phyloP scores from a whole-genome alignment of 2,329 filamentous ascomycete genomes.

The Graphilbum ipis-grandicollis region DNA sequence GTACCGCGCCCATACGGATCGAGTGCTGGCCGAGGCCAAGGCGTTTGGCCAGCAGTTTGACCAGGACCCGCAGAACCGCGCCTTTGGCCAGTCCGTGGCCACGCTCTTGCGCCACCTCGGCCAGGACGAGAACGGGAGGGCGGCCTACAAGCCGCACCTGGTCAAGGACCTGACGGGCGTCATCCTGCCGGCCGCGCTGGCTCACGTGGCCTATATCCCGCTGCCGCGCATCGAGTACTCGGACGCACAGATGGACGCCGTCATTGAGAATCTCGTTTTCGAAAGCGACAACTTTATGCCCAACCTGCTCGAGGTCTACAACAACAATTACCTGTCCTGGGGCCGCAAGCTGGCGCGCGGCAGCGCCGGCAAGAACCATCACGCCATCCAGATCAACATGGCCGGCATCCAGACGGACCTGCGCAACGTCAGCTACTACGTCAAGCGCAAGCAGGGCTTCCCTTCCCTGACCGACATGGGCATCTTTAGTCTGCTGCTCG shows the following conservation, averaged over 20 bases:
- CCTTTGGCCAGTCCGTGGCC: conserved; percentile 57
- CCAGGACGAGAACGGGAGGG: conserved; percentile 67
- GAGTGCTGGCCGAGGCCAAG: conserved; percentile 75
- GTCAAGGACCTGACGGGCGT: conserved; percentile 77
- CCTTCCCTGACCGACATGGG: conserved; percentile 75
- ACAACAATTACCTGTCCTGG: conserved; percentile 89
- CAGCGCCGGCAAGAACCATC: conserved; percentile 64
- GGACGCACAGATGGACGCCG: conserved; percentile 66
- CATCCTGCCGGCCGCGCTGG: conserved; percentile 67
- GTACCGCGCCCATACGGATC: conserved; percentile 73
- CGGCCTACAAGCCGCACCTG: conserved; percentile 81
- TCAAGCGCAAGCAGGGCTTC: conserved; percentile 91
- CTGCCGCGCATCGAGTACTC: conserved; percentile 88
- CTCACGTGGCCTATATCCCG: conserved; percentile 77
- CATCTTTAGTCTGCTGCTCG: conserved; percentile 74
- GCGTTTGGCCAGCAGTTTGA: conserved; percentile 84
- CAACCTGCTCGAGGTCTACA: conserved; percentile 74
- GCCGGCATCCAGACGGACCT: conserved; percentile 88
- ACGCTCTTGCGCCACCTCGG: conserved; percentile 83
- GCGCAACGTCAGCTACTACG: conserved; percentile 78
- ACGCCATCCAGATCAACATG: conserved; percentile 65
- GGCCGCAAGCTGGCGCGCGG: conserved; percentile 87
- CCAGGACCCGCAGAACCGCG: conserved; percentile 68
- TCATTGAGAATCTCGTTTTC: conserved; percentile 87
- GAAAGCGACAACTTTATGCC: conserved; percentile 96